These are phyloP conservation scores for Dipodascopsis uninucleata DNA, from an alignment of 805 yeast genomes.

Conservation along the genomic window DNA sequence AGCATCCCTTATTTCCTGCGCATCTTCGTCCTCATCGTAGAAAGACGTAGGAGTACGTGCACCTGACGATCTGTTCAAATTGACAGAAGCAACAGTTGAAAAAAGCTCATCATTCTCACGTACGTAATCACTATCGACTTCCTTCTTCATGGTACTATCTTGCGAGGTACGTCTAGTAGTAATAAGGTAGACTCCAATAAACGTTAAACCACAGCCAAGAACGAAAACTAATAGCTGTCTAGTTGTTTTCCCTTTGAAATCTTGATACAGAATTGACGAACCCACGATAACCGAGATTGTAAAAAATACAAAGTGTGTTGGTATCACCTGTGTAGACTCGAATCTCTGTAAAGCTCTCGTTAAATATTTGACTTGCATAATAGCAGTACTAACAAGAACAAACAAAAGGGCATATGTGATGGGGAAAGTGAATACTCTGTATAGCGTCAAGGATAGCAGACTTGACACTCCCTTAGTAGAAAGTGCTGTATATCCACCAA, in stretches of 20 bases:
- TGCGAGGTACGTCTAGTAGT: slow-evolving; percentile 25
- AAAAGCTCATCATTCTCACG: slow-evolving; percentile 11
- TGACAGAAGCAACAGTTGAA: slow-evolving; percentile 23
- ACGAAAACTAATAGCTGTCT: slow-evolving; percentile 33
- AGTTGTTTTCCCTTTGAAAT: slow-evolving; percentile 36
- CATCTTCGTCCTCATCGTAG: slow-evolving; percentile 25
- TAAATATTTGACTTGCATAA: slow-evolving; percentile 42
- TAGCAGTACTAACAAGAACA: slow-evolving; percentile 40
- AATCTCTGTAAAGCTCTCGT: slow-evolving; percentile 41
- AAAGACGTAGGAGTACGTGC: slow-evolving; percentile 23
- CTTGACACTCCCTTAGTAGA: slow-evolving; percentile 44
- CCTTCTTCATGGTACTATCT: neutral
- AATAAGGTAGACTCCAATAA: slow-evolving; percentile 44
- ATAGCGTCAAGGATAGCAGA: slow-evolving; percentile 30
- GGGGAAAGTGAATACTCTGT: slow-evolving; percentile 30
- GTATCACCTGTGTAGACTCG: slow-evolving; percentile 47
- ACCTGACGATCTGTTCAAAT: slow-evolving; percentile 18
- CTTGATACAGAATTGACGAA: slow-evolving; percentile 43
- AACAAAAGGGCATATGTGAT: slow-evolving; percentile 37
- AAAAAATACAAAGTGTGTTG: slow-evolving; percentile 49
- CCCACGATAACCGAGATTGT: slow-evolving; percentile 44
- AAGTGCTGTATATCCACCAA: slow-evolving; percentile 48
- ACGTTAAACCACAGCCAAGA: slow-evolving; percentile 40
- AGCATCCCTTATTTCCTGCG: slow-evolving; percentile 21
- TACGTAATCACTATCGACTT: neutral